Evolutionary conservation across 768 basidiomycete genomes (phyloP).

Genomic region (Kondoa malvinella): DNA sequence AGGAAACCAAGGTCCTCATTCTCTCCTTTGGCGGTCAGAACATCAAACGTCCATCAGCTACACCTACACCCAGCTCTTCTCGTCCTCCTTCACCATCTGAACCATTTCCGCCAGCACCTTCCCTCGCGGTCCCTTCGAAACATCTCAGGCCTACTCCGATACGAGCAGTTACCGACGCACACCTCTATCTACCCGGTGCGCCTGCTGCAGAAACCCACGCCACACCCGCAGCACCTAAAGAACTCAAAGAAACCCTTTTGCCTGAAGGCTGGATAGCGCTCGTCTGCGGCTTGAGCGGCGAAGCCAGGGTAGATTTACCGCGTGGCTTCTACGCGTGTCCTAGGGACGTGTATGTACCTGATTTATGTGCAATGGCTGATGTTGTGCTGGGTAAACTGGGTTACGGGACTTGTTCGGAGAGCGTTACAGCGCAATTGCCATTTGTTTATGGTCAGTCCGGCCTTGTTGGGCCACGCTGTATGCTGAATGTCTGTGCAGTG

Average conservation of each 20-base stretch:
- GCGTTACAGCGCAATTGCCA: constrained; percentile 56
- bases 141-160: constrained; percentile 3
- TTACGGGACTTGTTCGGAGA: constrained; percentile 66
- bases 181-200: constrained; percentile 7
- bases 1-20: constrained; percentile 46
- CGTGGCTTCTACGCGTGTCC: constrained; percentile 60
- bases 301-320: constrained; percentile 42
- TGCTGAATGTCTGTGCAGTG: constrained; percentile 34
- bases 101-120: background rate
- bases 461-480: background rate
- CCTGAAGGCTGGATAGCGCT: constrained; percentile 63
- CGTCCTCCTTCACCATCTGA: background rate
- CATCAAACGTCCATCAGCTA: constrained; percentile 33
- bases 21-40: constrained; percentile 69
- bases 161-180: background rate
- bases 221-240: background rate
- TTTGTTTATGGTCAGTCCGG: constrained; percentile 50
- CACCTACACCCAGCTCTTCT: background rate
- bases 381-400: constrained; percentile 65
- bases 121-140: constrained; percentile 2
- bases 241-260: constrained; percentile 34
- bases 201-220: constrained; percentile 1
- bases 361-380: constrained; percentile 55
- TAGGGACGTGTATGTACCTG: constrained; percentile 64
- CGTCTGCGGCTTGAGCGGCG: constrained; percentile 54